These are phyloP conservation scores for Periconia macrospinosa DNA, from an alignment of 2,329 filamentous ascomycete genomes.

Conservation along the genomic window DNA sequence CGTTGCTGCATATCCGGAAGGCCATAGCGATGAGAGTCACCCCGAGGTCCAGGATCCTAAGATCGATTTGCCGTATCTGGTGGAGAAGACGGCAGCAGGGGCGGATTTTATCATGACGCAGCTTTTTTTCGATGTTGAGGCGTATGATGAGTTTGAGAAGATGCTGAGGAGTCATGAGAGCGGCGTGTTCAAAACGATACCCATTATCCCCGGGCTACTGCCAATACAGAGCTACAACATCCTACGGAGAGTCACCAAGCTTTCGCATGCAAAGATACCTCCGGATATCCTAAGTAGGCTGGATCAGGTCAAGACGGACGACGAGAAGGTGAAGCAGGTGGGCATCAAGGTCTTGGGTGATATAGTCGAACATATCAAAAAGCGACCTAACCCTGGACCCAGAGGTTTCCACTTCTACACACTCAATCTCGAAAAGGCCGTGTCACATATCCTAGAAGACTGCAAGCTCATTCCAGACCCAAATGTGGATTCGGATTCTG, in stretches of 20 bases:
- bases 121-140: conserved; percentile 87
- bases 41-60: conserved; percentile 71
- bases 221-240: conserved; percentile 98
- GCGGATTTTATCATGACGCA: conserved; percentile 99
- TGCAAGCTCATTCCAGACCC: conserved; percentile 74
- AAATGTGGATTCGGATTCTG: conserved; percentile 39
- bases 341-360: conserved; percentile 84
- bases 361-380: conserved; percentile 76
- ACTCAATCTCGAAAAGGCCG: conserved; percentile 91
- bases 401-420: conserved; percentile 97
- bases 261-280: conserved; percentile 86
- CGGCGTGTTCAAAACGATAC: conserved; percentile 80
- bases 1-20: conserved; percentile 92
- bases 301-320: conserved; percentile 73
- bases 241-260: conserved; percentile 87
- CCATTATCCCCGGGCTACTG: conserved; percentile 94
- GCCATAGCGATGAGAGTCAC: conserved; percentile 87
- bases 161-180: conserved; percentile 78
- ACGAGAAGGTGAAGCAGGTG: conserved; percentile 77
- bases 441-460: conserved; percentile 87
- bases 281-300: conserved; percentile 68
- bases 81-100: conserved; percentile 88
- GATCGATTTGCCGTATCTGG: conserved; percentile 79
- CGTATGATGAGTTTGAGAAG: conserved; percentile 79
- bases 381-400: conserved; percentile 49